Conservation (phyloP, 495 filamentous ascomycete genomes). For the Podospora sp. region DNA sequence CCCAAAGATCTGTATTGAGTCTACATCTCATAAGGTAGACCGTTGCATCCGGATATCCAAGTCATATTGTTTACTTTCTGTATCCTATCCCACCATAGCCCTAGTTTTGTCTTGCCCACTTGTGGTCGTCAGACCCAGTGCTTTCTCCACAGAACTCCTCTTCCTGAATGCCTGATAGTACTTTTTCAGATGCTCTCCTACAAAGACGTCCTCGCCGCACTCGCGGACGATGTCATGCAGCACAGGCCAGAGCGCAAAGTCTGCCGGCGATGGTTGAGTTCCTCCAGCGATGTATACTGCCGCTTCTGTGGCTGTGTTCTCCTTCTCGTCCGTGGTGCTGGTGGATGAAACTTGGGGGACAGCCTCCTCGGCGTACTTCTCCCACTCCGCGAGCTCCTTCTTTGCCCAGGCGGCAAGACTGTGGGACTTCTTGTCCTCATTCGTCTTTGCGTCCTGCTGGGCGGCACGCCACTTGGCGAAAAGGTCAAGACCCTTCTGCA, state of each 20-base stretch:
- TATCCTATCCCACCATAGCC: background rate
- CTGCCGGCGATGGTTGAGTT: constrained; percentile 58
- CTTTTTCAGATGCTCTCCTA: constrained; percentile 36
- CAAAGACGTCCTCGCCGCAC: constrained; percentile 31
- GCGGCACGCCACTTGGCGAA: constrained; percentile 38
- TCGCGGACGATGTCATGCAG: constrained; percentile 58
- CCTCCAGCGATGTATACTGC: constrained; percentile 59
- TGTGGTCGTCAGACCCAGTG: constrained; percentile 33
- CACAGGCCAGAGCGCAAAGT: constrained; percentile 74
- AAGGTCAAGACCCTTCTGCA: constrained; percentile 45
- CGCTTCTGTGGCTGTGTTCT: background rate
- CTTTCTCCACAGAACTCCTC: constrained; percentile 51
- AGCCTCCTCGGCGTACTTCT: constrained; percentile 35
- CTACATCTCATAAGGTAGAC: background rate
- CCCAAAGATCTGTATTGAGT: background rate
- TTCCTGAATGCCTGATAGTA: constrained; percentile 58
- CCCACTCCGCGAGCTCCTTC: constrained; percentile 32
- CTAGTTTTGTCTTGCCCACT: background rate
- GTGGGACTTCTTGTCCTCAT: constrained; percentile 12
- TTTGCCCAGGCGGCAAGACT: background rate
- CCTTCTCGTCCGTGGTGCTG: background rate
- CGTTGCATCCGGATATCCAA: background rate
- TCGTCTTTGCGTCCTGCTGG: constrained; percentile 14
- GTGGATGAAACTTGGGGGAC: background rate
- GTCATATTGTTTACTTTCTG: background rate